These are phyloP conservation scores for Leucocoprinus birnbaumii DNA, from an alignment of 768 basidiomycete species.

Conservation along the genomic window DNA sequence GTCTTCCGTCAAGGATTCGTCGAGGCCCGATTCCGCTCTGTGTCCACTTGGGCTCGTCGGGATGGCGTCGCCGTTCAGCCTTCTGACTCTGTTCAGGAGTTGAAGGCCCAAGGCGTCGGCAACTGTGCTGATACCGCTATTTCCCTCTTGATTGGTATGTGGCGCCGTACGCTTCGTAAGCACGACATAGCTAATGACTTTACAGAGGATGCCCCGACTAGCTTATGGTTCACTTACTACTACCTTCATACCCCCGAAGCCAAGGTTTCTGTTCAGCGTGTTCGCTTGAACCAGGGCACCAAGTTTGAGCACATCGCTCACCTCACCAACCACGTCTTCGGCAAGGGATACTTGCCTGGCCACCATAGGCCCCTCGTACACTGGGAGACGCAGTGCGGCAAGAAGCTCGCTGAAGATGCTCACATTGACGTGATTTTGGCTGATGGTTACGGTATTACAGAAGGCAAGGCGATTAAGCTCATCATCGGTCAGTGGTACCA, in stretches of 20 bases:
- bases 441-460: conserved; percentile 27
- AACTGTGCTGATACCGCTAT: conserved; percentile 41
- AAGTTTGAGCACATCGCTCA: conserved; percentile 40
- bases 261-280: conserved; percentile 37
- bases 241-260: conserved; percentile 29
- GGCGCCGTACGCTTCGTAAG: background rate
- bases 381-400: conserved; percentile 39
- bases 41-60: conserved; percentile 42
- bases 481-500: conserved; percentile 28
- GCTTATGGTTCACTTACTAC: conserved; percentile 43
- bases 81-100: conserved; percentile 31
- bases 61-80: conserved; percentile 34
- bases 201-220: conserved; percentile 36
- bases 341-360: conserved; percentile 32
- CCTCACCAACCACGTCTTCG: conserved; percentile 46
- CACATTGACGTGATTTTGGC: conserved; percentile 24
- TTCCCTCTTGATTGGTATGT: conserved; percentile 43
- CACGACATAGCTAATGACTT: background rate
- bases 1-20: conserved; percentile 45
- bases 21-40: conserved; percentile 37
- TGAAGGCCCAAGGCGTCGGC: conserved; percentile 34
- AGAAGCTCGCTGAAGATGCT: conserved; percentile 23
- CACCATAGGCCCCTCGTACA: conserved; percentile 34
- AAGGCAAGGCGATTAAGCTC: conserved; percentile 32
- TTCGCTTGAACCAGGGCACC: conserved; percentile 30